Evolutionary conservation across 208 protist species (phyloP).

Genomic region (Leishmania mexicana): DNA sequence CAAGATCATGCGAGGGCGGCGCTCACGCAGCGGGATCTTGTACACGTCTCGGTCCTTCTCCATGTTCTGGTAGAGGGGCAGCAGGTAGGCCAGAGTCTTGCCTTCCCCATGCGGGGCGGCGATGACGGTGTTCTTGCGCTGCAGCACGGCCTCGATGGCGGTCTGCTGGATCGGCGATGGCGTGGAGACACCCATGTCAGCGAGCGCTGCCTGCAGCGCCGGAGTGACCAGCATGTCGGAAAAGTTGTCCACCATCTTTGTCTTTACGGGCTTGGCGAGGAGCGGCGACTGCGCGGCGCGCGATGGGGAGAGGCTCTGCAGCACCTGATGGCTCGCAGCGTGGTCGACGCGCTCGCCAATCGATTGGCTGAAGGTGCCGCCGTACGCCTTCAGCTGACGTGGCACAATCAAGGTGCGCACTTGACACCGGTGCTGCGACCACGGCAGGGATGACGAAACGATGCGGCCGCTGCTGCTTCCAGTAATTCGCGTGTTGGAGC

Average conservation of each 20-base stretch:
- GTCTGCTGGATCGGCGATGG: slow-evolving; percentile 87
- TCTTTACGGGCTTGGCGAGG: slow-evolving; percentile 64
- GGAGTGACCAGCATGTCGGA: slow-evolving; percentile 57
- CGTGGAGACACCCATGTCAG: slow-evolving; percentile 48
- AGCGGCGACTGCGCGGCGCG: slow-evolving; percentile 52
- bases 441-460: not conserved
- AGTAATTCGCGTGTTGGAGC: not conserved
- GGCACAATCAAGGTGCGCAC: slow-evolving; percentile 66
- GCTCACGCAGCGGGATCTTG: slow-evolving; percentile 81
- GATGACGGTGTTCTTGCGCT: slow-evolving; percentile 72
- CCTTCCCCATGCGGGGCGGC: slow-evolving; percentile 86
- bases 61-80: slow-evolving; percentile 89
- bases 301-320: slow-evolving; percentile 70
- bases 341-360: slow-evolving; percentile 71
- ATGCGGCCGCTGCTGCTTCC: not conserved
- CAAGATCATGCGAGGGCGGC: slow-evolving; percentile 84
- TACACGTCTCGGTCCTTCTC: slow-evolving; percentile 88
- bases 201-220: slow-evolving; percentile 46
- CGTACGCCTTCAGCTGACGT: slow-evolving; percentile 79
- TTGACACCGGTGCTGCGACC: slow-evolving; percentile 18
- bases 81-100: slow-evolving; percentile 83
- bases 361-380: slow-evolving; percentile 72
- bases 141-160: slow-evolving; percentile 71
- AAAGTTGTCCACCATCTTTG: slow-evolving; percentile 64
- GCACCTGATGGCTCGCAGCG: slow-evolving; percentile 52